These are phyloP conservation scores for Coprinopsis sp. DNA, from an alignment of 768 basidiomycete species.

Conservation along the genomic window DNA sequence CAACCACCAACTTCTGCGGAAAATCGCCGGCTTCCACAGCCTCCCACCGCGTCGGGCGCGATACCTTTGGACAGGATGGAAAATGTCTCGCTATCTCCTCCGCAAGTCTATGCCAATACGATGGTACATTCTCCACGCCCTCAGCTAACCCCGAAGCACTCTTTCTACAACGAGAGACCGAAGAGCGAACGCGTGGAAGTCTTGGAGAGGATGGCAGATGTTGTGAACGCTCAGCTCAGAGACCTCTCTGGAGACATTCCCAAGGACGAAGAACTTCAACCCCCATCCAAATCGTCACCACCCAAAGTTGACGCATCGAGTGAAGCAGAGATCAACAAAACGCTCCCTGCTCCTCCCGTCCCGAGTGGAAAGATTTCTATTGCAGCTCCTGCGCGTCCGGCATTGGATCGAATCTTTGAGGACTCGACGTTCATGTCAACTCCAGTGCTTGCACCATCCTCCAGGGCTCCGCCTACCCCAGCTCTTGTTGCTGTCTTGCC, in stretches of 20 bases:
- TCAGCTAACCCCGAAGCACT: slow-evolving; percentile 59
- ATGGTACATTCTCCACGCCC: slow-evolving; percentile 64
- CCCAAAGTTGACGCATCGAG: too few species aligned
- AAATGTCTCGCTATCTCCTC: slow-evolving; percentile 22
- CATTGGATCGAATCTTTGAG: slow-evolving; percentile 1
- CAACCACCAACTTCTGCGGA: background rate
- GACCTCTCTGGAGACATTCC: slow-evolving; percentile 39
- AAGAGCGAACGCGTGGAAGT: slow-evolving; percentile 61
- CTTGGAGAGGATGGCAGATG: slow-evolving; percentile 71
- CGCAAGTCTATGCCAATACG: slow-evolving; percentile 22
- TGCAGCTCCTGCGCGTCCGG: background rate
- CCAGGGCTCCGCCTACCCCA: slow-evolving; percentile 44
- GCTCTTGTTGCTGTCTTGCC: slow-evolving; percentile 35
- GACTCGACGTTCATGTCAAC: background rate
- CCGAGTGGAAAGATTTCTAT: slow-evolving; percentile 36
- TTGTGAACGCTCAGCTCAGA: slow-evolving; percentile 34
- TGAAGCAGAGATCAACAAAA: slow-evolving; percentile 43
- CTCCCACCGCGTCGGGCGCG: background rate
- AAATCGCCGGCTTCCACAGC: slow-evolving; percentile 1
- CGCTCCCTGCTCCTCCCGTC: slow-evolving; percentile 55
- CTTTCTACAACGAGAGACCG: slow-evolving; percentile 38
- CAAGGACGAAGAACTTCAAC: slow-evolving; percentile 14
- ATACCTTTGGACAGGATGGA: slow-evolving; percentile 1
- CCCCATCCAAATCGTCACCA: too few species aligned
- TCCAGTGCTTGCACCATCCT: slow-evolving; percentile 13